Percentiles rank a stretch among this genome's conserved stretches.
These are phyloP conservation scores for Leucosporidium creatinivorum DNA, from an alignment of 768 basidiomycete genomes.

Conservation along the genomic window DNA sequence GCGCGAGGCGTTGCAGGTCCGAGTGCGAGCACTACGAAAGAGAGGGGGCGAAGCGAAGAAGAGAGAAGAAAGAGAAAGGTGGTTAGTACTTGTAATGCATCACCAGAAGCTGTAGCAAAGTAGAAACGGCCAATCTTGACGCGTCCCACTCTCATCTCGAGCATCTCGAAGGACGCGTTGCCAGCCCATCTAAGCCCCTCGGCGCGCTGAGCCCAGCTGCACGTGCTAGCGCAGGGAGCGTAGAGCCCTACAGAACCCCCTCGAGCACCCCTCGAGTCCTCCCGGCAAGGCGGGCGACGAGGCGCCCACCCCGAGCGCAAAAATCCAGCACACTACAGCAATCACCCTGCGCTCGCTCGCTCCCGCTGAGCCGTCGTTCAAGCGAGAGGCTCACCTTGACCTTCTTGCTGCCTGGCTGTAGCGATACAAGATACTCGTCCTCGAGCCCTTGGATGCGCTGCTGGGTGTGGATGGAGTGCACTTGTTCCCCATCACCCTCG, in stretches of 20 bases:
- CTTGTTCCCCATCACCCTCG: too few species aligned
- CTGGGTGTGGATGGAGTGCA: too few species aligned
- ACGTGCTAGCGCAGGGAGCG: neutral
- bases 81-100: too few species aligned
- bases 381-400: conserved; percentile 6
- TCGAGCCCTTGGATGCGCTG: neutral
- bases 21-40: conserved; percentile 14
- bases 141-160: neutral
- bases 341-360: neutral
- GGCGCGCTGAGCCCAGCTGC: neutral
- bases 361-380: neutral
- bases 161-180: neutral
- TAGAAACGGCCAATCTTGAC: neutral
- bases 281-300: too few species aligned
- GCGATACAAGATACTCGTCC: neutral
- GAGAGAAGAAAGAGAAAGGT: neutral
- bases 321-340: neutral
- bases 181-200: too few species aligned
- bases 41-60: neutral
- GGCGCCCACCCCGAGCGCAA: too few species aligned
- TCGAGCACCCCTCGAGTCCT: too few species aligned
- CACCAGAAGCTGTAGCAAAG: too few species aligned
- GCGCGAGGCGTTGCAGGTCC: neutral
- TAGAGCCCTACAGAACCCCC: neutral
- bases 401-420: conserved; percentile 7